Evolutionary conservation across 495 filamentous ascomycete species (phyloP).

Genomic region (Hyaloscypha hepaticicola): DNA sequence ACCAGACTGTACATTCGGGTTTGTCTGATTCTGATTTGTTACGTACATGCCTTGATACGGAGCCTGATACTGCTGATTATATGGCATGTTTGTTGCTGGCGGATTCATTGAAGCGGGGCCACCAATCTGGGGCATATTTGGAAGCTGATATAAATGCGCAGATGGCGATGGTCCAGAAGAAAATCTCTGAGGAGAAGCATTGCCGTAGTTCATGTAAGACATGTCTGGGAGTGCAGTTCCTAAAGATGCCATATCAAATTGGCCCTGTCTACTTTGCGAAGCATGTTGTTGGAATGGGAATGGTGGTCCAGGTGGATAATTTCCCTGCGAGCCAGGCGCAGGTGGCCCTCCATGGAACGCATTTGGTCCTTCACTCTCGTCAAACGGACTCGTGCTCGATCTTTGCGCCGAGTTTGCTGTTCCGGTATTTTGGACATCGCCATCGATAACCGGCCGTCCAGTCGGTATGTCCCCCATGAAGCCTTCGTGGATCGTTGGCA

Average conservation of each 20-base stretch:
- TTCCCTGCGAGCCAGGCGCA: background rate
- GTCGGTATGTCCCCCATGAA: constrained; percentile 26
- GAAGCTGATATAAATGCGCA: constrained; percentile 43
- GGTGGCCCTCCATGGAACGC: background rate
- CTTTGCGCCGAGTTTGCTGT: constrained; percentile 5
- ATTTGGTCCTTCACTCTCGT: constrained; percentile 10
- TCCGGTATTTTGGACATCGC: constrained; percentile 6
- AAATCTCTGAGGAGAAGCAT: constrained; percentile 39
- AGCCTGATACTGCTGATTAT: constrained; percentile 28
- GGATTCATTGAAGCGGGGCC: constrained; percentile 36
- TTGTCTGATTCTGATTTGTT: constrained; percentile 5
- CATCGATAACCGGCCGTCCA: background rate
- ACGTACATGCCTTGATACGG: constrained; percentile 27
- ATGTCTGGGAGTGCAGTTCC: constrained; percentile 25
- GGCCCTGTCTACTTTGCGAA: constrained; percentile 13
- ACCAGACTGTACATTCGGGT: constrained; percentile 4
- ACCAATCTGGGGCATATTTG: constrained; percentile 46
- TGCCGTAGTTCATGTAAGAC: constrained; percentile 24
- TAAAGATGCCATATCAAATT: constrained; percentile 28
- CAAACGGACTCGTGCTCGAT: background rate
- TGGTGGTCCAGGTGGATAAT: constrained; percentile 12
- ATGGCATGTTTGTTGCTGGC: constrained; percentile 43
- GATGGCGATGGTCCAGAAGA: constrained; percentile 40
- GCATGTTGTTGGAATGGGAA: constrained; percentile 5
- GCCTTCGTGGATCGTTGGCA: constrained; percentile 14